Base-by-base conservation (phyloP, 805 yeast genomes). In the Saccharomyces eubayanus region DNA sequence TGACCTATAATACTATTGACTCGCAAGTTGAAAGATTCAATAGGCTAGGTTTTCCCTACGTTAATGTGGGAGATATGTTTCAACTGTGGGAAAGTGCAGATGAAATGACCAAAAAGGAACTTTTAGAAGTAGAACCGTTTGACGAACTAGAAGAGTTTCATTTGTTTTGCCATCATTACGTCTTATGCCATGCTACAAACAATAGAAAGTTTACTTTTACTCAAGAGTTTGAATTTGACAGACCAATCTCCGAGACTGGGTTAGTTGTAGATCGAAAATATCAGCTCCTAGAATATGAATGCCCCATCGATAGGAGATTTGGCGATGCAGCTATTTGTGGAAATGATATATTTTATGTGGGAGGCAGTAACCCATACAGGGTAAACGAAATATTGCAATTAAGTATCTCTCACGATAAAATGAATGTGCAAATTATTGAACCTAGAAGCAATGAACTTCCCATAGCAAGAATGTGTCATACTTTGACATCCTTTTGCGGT, bases 71-170 rank as follows among this genome's bases (percentile, higher is more conserved):
- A 31, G 81, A 85, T 62, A 69, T 88, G 59, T 73, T 77, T 52
- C 78, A 78, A 31, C 77, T 79, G 57, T 88, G 95, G 95, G 62
- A 70, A 8, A 65, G 76, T 21, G 70, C 83, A 1, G 65, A 74
- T 4, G 57, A 57, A 2, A 72, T 70, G 0, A 62, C 70, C 5
- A 80, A 78, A 59, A 47, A 52, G 0, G 65, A 68, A 45, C 75
- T 88, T 8, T 73, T 72, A 16, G 48, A 62, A 0, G 74, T 85
- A 21, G 95, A 87, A 64, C 79, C 80, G 2, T 88, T 87, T 67
- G 96, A 88, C 66, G 96, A 88, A 69, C 79, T 87, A 81, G 96
- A 87, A 69, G 96, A 87, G 67, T 87, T 87, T 57, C 76, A 83
- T 29, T 63, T 85, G 12, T 87, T 85, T 62, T 80, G 88, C 54